These are phyloP conservation scores for Phyllachora maydis DNA, from an alignment of 2,329 filamentous ascomycete species.

Conservation along the genomic window DNA sequence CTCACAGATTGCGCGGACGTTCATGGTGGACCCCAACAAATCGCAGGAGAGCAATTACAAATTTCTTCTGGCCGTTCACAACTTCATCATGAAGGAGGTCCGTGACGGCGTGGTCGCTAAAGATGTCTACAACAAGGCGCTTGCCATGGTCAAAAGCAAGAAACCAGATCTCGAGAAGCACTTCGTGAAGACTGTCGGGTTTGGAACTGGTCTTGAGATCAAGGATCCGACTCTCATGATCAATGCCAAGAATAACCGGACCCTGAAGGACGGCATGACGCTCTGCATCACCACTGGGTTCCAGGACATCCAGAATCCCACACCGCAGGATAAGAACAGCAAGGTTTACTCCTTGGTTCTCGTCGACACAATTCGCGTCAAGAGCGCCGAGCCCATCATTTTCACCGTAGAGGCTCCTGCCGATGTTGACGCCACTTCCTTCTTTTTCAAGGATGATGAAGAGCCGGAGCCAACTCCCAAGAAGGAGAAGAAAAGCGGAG, in stretches of 20 bases:
- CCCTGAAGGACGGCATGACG: conserved; percentile 92
- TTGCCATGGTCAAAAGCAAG: conserved; percentile 63
- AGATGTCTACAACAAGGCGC: conserved; percentile 79
- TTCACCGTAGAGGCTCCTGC: conserved; percentile 88
- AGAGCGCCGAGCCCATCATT: conserved; percentile 54
- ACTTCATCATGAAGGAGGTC: conserved; percentile 75
- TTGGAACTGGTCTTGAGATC: conserved; percentile 81
- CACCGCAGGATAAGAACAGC: conserved; percentile 75
- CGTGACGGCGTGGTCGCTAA: conserved; percentile 71
- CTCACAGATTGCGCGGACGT: conserved; percentile 80
- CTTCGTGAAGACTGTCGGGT: conserved; percentile 82
- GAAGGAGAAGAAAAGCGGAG: conserved; percentile 74
- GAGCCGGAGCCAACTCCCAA: conserved; percentile 73
- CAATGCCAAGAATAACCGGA: conserved; percentile 67
- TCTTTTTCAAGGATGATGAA: conserved; percentile 97
- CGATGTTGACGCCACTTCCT: conserved; percentile 84
- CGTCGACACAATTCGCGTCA: conserved; percentile 83
- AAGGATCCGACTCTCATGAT: conserved; percentile 67
- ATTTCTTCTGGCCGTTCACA: conserved; percentile 66
- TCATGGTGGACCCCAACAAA: conserved; percentile 93
- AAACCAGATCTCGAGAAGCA: conserved; percentile 92
- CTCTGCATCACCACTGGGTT: conserved; percentile 80
- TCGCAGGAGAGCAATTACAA: conserved; percentile 90
- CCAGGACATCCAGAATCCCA: conserved; percentile 70
- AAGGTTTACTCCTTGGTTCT: conserved; percentile 77